Percentiles rank a stretch among this genome's conserved stretches.
phyloP scores from a whole-genome alignment of 2,329 filamentous ascomycete genomes.

The Zymoseptoria crescenta region DNA sequence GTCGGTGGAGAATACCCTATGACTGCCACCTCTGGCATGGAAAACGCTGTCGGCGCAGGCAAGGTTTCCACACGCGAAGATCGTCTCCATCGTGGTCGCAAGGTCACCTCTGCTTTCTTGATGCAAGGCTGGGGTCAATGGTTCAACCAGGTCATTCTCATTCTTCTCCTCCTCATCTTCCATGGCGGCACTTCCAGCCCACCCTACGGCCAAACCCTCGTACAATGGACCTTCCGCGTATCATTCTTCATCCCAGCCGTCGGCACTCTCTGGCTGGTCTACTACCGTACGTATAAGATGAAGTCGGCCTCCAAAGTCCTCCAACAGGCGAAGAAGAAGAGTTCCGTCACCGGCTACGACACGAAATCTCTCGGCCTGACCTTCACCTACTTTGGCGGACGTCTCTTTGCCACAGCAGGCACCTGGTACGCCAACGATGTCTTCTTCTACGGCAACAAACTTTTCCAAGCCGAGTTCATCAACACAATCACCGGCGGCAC shows the following conservation, averaged over 20 bases:
- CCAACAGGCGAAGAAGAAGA: conserved; percentile 72
- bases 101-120: conserved; percentile 90
- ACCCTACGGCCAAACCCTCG: conserved; percentile 68
- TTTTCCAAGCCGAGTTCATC: conserved; percentile 91
- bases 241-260: conserved; percentile 87
- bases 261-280: conserved; percentile 88
- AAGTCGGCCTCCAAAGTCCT: conserved; percentile 77
- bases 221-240: conserved; percentile 85
- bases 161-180: conserved; percentile 79
- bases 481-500: conserved; percentile 58
- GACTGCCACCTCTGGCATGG: conserved; percentile 88
- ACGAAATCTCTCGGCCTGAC: conserved; percentile 71
- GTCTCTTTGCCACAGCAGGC: conserved; percentile 76
- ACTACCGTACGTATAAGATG: conserved; percentile 96
- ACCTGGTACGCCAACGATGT: conserved; percentile 96
- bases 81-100: conserved; percentile 88
- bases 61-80: conserved; percentile 86
- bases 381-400: conserved; percentile 74
- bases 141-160: conserved; percentile 83
- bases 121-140: conserved; percentile 99
- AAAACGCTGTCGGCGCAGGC: conserved; percentile 67
- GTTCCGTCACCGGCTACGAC: conserved; percentile 86
- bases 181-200: conserved; percentile 68
- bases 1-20: conserved; percentile 89
- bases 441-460: conserved; percentile 99